phyloP scores from a whole-genome alignment of 2,329 filamentous ascomycete species.

The Aspergillaceae sp. region DNA sequence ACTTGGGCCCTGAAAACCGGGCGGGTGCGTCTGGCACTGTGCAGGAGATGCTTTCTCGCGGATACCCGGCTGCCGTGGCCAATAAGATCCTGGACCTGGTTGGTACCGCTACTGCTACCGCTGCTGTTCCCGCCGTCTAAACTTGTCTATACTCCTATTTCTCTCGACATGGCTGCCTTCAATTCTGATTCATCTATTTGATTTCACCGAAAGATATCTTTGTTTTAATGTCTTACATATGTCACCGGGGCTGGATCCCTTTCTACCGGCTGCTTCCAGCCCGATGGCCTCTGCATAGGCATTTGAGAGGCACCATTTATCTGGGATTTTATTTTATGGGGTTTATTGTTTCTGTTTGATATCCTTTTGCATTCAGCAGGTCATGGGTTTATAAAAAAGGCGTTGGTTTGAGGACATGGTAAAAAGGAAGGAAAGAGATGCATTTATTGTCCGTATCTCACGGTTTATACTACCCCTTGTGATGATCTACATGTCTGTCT shows the following conservation, averaged over 20 bases:
- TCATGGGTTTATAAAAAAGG: neutral
- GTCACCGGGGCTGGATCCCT: slow-evolving; percentile 28
- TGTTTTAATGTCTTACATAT: slow-evolving; percentile 17
- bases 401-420: too few relatives aligned
- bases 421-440: too few relatives aligned
- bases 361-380: slow-evolving; percentile 16
- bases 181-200: slow-evolving; percentile 1
- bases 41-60: slow-evolving; percentile 79
- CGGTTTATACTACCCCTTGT: neutral
- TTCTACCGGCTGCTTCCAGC: slow-evolving; percentile 19
- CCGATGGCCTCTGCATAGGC: slow-evolving; percentile 15
- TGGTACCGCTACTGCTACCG: slow-evolving; percentile 33
- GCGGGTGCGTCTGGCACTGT: slow-evolving; percentile 69
- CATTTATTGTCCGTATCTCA: neutral
- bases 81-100: slow-evolving; percentile 91
- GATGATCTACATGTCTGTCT: slow-evolving; percentile 8
- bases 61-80: slow-evolving; percentile 84
- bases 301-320: slow-evolving; percentile 15
- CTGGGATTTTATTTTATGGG: slow-evolving; percentile 6
- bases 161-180: slow-evolving; percentile 8
- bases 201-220: slow-evolving; percentile 6
- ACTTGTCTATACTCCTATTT: neutral
- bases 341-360: slow-evolving; percentile 4
- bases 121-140: slow-evolving; percentile 14
- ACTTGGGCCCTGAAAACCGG: slow-evolving; percentile 73